Conservation (phyloP, 495 filamentous ascomycete species). For the Tuber umbilicatum region DNA sequence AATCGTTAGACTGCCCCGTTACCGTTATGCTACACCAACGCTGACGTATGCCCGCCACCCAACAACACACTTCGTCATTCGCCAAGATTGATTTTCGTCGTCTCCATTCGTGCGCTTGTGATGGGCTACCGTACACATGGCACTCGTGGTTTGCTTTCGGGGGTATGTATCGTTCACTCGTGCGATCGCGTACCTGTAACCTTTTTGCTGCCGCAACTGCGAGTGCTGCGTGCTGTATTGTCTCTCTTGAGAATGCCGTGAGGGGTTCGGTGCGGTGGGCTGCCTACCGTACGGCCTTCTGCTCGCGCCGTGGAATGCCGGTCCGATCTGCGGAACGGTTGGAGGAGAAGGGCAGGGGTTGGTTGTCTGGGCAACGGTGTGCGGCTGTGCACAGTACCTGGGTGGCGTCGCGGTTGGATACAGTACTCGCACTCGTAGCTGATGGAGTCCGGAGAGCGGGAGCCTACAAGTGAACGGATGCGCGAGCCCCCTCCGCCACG, state of each 20-base stretch:
- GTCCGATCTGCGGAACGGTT: neutral
- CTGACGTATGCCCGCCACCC: slow-evolving; percentile 1
- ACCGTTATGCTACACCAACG: neutral
- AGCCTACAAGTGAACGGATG: no score
- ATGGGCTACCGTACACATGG: neutral
- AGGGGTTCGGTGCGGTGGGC: neutral
- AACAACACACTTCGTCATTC: neutral
- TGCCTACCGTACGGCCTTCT: neutral
- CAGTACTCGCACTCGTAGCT: no score
- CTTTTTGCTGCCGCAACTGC: neutral
- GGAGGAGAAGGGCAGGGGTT: neutral
- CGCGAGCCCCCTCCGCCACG: no score
- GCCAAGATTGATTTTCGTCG: no score
- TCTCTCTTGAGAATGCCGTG: no score
- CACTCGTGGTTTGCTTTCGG: no score
- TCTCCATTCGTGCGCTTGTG: neutral
- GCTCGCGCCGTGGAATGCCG: neutral
- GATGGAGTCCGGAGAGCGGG: no score
- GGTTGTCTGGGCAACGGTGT: neutral
- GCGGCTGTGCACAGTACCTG: neutral
- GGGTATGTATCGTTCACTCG: no score
- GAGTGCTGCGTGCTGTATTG: neutral
- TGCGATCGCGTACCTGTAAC: no score
- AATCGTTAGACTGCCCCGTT: neutral
- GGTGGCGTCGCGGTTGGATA: neutral